Evolutionary conservation across 2,329 filamentous ascomycete genomes (phyloP).

Genomic region (Pyricularia grisea): DNA sequence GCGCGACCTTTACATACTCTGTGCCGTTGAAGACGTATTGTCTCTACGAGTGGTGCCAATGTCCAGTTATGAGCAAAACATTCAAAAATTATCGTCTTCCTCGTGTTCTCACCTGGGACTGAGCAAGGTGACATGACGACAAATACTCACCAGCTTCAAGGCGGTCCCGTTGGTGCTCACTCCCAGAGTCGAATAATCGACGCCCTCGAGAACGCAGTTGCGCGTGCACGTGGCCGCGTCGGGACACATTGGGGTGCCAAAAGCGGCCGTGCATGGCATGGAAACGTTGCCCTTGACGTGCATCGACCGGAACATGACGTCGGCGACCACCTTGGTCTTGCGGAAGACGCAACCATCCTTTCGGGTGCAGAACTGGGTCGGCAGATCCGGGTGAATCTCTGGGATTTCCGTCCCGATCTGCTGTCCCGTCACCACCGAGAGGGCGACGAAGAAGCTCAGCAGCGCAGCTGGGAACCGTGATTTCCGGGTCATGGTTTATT

Average conservation of each 20-base stretch:
- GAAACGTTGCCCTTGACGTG: slow-evolving; percentile 11
- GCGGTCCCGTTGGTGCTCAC: slow-evolving; percentile 12
- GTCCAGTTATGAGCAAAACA: background rate
- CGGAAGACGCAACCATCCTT: slow-evolving; percentile 12
- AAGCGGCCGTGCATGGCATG: slow-evolving; percentile 11
- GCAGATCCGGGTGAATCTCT: slow-evolving; percentile 15
- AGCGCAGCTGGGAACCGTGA: slow-evolving; percentile 5
- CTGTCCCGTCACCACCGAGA: slow-evolving; percentile 9
- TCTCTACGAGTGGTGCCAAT: slow-evolving; percentile 9
- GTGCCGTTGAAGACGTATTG: slow-evolving; percentile 9
- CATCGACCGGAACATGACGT: slow-evolving; percentile 12
- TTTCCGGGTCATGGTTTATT: background rate
- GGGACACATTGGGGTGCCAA: slow-evolving; percentile 26
- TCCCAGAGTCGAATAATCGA: slow-evolving; percentile 29
- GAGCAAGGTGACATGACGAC: background rate
- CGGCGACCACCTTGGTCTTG: slow-evolving; percentile 14
- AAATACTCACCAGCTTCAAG: slow-evolving; percentile 12
- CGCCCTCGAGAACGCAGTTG: slow-evolving; percentile 41
- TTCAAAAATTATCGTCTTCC: background rate
- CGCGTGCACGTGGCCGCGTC: slow-evolving; percentile 32
- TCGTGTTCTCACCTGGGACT: background rate
- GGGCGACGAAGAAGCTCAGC: slow-evolving; percentile 7
- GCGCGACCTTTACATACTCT: slow-evolving; percentile 11
- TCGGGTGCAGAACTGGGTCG: slow-evolving; percentile 15
- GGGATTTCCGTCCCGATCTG: slow-evolving; percentile 14